Base-by-base conservation (phyloP, 345 rosid species). In the Gossypium sturtianum region DNA sequence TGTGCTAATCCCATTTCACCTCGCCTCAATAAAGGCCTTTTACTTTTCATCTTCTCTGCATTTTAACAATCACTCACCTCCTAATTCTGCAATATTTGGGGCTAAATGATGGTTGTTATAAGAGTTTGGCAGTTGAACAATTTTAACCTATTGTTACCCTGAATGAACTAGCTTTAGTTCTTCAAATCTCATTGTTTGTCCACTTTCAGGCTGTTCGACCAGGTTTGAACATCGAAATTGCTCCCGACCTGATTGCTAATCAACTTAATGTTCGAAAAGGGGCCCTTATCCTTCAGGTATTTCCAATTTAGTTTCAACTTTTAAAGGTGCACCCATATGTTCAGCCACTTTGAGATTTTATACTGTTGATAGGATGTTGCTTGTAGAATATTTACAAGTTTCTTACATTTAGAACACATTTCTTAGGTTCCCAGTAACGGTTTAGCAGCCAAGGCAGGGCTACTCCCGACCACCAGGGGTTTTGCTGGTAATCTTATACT, bases 191-290 rank as follows among this genome's bases (percentile, higher is more conserved):
- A 53, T 13, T 11, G 54, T 44, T 81, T 6, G 76, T 80, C n/a
- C 68, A 67, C 52, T 81, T 34, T 60, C 69, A 94, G 97, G 97
- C 86, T 67, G 91, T 84, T 74, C 88, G 93, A 79, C 94, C 97
- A 79, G 95, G 95, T 75, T 80, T 94, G 76, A 86, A 91, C 79
- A 72, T 94, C 47, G 97, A 92, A 59, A 75, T 94, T 83, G 98
- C 98, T 52, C 89, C 98, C 0, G 97, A 94, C 79, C 78, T 83
- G 71, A 83, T 91, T 69, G 93, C 98, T 78, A 90, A 88, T 82
- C 98, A 94, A 77, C 93, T 92, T 58, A 94, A 92, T 78, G 97
- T 94, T 79, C 88, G 91, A 25, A 92, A 84, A 77, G 98, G 97
- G 72, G 97, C 93, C 78, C 95, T 94, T 75, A 77, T 94, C 16